A percentile compares a stretch with the other conserved stretches of the same genome.
Evolutionary conservation across 805 yeast genomes (phyloP).

Genomic region (Saturnispora zaruensis): DNA sequence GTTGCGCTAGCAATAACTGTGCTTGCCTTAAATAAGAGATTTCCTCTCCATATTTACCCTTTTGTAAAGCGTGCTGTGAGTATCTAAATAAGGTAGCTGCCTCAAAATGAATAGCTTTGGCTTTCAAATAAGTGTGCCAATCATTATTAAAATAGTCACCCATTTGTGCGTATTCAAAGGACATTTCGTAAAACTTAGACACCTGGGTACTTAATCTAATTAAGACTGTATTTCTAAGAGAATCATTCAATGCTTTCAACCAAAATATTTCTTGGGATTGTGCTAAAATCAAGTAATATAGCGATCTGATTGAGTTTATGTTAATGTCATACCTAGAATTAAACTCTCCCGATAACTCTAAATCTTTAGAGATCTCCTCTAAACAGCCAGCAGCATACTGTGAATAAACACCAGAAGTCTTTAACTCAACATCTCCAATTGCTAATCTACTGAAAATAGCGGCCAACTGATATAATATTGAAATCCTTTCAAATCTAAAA

Average conservation of each 20-base stretch:
- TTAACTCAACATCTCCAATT: slow-evolving; percentile 37
- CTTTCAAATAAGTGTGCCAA: slow-evolving; percentile 54
- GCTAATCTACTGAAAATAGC: slow-evolving; percentile 55
- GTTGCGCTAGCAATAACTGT: slow-evolving; percentile 25
- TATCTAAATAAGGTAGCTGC: slow-evolving; percentile 65
- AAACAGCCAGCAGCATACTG: slow-evolving; percentile 70
- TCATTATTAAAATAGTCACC: slow-evolving; percentile 31
- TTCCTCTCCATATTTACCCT: slow-evolving; percentile 60
- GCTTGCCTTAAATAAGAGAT: slow-evolving; percentile 50
- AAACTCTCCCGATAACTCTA: slow-evolving; percentile 14
- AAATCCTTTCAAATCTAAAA: slow-evolving; percentile 50
- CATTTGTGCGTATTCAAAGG: slow-evolving; percentile 31
- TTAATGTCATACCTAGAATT: slow-evolving; percentile 39
- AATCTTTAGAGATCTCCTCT: slow-evolving; percentile 17
- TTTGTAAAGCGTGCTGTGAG: slow-evolving; percentile 40
- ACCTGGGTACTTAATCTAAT: slow-evolving; percentile 61
- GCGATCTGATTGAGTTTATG: slow-evolving; percentile 38
- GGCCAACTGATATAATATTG: slow-evolving; percentile 62
- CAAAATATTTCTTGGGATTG: slow-evolving; percentile 86
- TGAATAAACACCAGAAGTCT: slow-evolving; percentile 52
- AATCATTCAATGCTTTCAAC: slow-evolving; percentile 52
- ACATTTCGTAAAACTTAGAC: slow-evolving; percentile 43
- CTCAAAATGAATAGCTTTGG: slow-evolving; percentile 56
- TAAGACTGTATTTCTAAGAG: slow-evolving; percentile 49
- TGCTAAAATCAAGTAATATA: slow-evolving; percentile 53